phyloP scores from a whole-genome alignment of 257 asterid genomes.

The Vinca minor region DNA sequence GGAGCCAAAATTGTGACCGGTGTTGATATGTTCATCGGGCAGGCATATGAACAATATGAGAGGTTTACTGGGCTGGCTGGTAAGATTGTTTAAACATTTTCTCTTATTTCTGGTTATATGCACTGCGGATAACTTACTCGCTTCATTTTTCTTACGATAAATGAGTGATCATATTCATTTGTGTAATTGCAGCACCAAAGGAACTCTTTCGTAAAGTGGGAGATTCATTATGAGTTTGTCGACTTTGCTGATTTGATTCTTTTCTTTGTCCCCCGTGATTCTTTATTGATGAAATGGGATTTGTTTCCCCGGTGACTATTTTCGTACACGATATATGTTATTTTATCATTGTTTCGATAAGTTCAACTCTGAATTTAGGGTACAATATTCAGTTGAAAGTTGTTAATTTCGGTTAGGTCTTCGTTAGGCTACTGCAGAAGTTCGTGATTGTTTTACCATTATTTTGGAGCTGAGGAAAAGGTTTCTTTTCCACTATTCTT shows the following conservation, averaged over 20 bases:
- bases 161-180: not conserved
- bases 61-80: constrained; percentile 91
- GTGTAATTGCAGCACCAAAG: constrained; percentile 64
- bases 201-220: constrained; percentile 57
- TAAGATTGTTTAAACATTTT: constrained; percentile 8
- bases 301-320: not conserved
- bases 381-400: constrained; percentile 7
- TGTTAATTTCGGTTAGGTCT: not conserved
- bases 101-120: constrained; percentile 1
- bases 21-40: constrained; percentile 84
- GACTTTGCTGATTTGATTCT: not conserved
- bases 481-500: not conserved
- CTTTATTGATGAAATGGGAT: not conserved
- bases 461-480: not conserved
- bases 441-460: constrained; percentile 1
- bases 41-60: constrained; percentile 87
- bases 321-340: not conserved
- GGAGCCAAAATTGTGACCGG: constrained; percentile 85
- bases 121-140: not conserved
- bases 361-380: constrained; percentile 4
- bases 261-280: not conserved
- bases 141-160: constrained; percentile 12
- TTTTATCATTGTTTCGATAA: not conserved
- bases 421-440: not conserved
- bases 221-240: constrained; percentile 27